These are phyloP conservation scores for Candida xiaguanensis DNA, from an alignment of 805 yeast genomes.

Conservation along the genomic window DNA sequence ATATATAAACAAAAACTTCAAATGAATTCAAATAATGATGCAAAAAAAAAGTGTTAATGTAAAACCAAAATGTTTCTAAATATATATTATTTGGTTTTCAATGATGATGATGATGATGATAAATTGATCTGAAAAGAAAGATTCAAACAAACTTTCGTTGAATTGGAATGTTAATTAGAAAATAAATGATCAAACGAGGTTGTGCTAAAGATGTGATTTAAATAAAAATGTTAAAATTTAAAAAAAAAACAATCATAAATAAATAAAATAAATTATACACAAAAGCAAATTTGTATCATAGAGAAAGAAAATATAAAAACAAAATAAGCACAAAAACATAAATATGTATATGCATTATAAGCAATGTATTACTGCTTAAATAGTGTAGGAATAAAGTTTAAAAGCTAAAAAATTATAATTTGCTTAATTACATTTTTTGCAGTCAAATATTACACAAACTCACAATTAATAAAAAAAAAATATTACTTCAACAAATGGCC, in stretches of 20 bases:
- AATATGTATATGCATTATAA: background rate
- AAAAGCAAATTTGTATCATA: background rate
- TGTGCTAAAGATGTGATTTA: slow-evolving; percentile 6
- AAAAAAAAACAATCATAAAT: background rate
- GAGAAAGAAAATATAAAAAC: background rate
- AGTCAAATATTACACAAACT: background rate
- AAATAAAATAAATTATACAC: background rate
- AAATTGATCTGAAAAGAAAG: background rate
- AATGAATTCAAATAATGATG: background rate
- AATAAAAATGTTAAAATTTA: background rate
- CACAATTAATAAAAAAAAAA: no score
- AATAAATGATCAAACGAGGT: slow-evolving; percentile 7
- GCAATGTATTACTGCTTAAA: background rate
- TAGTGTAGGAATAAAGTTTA: background rate
- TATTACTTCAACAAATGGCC: no score
- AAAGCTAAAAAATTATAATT: background rate
- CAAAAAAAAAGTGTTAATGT: background rate
- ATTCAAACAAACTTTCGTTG: background rate
- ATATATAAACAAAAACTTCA: background rate
- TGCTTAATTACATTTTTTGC: background rate
- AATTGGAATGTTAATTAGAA: background rate
- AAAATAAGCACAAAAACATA: background rate
- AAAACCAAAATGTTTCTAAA: background rate
- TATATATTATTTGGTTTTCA: background rate
- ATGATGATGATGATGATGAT: background rate